Percentiles rank a stretch among this genome's conserved stretches.
phyloP scores from a whole-genome alignment of 23 red algal species.

The Gracilaria gracilis region DNA sequence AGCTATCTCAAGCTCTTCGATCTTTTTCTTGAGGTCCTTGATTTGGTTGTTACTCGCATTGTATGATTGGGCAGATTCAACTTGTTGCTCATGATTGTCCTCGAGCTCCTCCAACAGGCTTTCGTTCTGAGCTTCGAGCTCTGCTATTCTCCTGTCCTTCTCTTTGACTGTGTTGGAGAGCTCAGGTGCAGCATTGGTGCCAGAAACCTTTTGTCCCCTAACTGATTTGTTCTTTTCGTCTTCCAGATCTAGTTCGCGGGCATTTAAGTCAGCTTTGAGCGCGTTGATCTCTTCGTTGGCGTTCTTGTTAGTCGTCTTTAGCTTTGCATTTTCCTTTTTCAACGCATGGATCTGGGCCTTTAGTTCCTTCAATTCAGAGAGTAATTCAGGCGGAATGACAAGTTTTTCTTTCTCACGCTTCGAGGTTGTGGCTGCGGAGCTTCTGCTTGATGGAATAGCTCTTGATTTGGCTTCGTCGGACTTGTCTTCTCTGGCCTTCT shows the following conservation, averaged over 20 bases:
- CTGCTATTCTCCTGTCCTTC: constrained; percentile 60
- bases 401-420: constrained; percentile 41
- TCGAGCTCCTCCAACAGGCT: constrained; percentile 63
- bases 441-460: background rate
- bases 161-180: constrained; percentile 58
- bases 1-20: constrained; percentile 65
- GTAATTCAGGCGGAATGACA: constrained; percentile 18
- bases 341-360: constrained; percentile 30
- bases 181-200: background rate
- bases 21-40: constrained; percentile 53
- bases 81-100: constrained; percentile 42
- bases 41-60: background rate
- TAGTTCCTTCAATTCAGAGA: constrained; percentile 63
- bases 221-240: constrained; percentile 27
- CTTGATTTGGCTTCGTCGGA: constrained; percentile 8
- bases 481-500: constrained; percentile 25
- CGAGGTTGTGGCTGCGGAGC: background rate
- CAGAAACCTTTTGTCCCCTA: background rate
- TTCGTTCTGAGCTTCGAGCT: constrained; percentile 65
- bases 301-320: constrained; percentile 42
- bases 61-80: background rate
- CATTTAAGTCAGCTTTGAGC: constrained; percentile 52
- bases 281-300: constrained; percentile 61
- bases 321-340: constrained; percentile 57
- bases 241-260: constrained; percentile 65